Evolutionary conservation across 2,329 filamentous ascomycete species (phyloP), one percentile per base, ranked within the genome.

Genomic region (Rhynchosporium agropyri): DNA sequence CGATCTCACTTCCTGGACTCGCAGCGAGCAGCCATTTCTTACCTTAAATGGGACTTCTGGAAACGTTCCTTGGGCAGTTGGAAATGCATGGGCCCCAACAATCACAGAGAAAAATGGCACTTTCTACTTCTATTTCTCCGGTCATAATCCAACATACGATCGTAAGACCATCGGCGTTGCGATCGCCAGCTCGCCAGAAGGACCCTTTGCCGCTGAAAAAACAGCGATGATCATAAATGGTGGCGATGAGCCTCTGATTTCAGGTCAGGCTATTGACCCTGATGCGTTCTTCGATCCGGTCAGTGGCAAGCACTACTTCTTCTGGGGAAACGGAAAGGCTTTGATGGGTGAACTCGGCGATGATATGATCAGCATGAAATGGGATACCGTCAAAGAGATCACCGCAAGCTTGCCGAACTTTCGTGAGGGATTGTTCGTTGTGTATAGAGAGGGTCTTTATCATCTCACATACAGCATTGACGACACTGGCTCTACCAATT

Each of bases 51-150:
- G 59, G 8, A 61, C 59, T 7, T 48, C 50, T 3, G 59, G 59
- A n/a, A 56, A 61, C 31, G 51, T 61, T 4, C 59, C 59, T 9
- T 61, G 59, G 59, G 59, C 59, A 10, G 56, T 42, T n/a, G 59
- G 59, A 3, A 61, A 61, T 15, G 59, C 59, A 1, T 61, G 59
- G 59, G 59, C 59, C 10, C 59, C 59, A 15, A 61, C 59, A 0
- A 56, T 61, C 31, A 50, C 51, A 13, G 50, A 61, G 43, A 55
- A 56, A 20, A 15, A 50, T 28, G 59, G 59, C 6, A 56, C 28
- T n/a, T 61, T 49, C 28, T 61, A 61, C 36, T 61, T 61, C 43
- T 61, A 61, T 33, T 61, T 61, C 43, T 56, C 50, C 0, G 59
- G 59, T 2, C 51, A 61, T 5, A 61, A 61, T n/a, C 59, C 59